Conservation (phyloP, 257 asterid species). For the Lycium barbarum region DNA sequence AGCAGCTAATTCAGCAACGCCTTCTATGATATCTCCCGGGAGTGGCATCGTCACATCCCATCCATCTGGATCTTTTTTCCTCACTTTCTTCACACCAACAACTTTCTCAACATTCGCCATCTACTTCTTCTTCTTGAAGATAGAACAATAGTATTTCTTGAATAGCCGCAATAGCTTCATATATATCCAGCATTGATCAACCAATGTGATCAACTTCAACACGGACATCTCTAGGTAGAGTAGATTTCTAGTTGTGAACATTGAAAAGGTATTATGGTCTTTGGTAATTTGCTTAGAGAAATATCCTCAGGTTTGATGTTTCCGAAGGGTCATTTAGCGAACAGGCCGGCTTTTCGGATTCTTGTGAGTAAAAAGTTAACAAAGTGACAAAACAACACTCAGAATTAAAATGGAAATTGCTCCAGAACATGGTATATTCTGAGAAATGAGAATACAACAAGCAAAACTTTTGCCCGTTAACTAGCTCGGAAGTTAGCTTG, state of each 20-base stretch:
- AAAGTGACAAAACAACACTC: constrained; percentile 25
- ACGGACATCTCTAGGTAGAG: constrained; percentile 40
- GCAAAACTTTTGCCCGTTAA: constrained; percentile 1
- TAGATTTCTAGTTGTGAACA: constrained; percentile 42
- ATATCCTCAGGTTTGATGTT: constrained; percentile 39
- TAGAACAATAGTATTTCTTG: constrained; percentile 17
- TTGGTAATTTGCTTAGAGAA: not conserved
- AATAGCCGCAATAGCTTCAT: not conserved
- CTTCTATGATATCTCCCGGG: constrained; percentile 65
- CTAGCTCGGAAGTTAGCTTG: not conserved
- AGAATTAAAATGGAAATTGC: not conserved
- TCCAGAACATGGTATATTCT: constrained; percentile 24
- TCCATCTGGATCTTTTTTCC: constrained; percentile 48
- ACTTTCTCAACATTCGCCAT: constrained; percentile 43
- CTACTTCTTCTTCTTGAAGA: constrained; percentile 7
- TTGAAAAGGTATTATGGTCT: constrained; percentile 27
- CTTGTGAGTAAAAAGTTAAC: constrained; percentile 8
- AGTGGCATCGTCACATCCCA: constrained; percentile 61
- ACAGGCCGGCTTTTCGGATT: constrained; percentile 27
- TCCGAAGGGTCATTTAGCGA: constrained; percentile 36
- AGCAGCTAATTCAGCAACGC: constrained; percentile 39
- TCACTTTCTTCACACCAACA: constrained; percentile 54
- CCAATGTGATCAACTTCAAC: not conserved
- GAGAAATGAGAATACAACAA: not conserved
- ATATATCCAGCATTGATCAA: not conserved